These are phyloP conservation scores for Mallotus japonicus DNA, from an alignment of 441 rosid genomes.

Conservation along the genomic window DNA sequence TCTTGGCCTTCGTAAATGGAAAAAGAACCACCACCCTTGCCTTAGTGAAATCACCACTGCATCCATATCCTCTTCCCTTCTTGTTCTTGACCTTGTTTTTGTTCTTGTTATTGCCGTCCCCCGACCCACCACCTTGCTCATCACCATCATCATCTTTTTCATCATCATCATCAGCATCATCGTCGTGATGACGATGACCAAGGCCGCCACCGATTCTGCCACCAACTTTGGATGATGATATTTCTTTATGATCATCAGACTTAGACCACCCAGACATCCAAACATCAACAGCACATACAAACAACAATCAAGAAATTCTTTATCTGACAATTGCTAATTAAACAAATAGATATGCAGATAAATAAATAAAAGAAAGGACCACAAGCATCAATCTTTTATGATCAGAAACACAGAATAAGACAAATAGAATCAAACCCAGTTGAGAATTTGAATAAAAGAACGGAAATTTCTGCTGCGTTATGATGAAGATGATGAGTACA, in stretches of 20 bases:
- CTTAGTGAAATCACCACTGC: conserved; percentile 16
- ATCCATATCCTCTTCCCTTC: conserved; percentile 15
- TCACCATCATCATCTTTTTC: not conserved
- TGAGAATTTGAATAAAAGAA: not conserved
- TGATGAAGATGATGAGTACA: no score
- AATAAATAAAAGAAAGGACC: not conserved
- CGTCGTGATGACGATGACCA: not conserved
- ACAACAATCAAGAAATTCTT: not conserved
- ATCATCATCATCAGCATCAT: conserved; percentile 7
- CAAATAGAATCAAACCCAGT: not conserved
- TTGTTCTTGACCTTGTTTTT: conserved; percentile 4
- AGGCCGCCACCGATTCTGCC: not conserved
- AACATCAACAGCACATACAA: not conserved
- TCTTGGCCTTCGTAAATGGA: conserved; percentile 28
- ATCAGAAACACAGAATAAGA: not conserved
- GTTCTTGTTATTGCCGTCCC: conserved; percentile 8
- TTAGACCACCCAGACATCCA: conserved; percentile 23
- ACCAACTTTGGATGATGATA: not conserved
- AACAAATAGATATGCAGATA: not conserved
- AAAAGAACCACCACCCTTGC: conserved; percentile 27
- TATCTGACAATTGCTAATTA: not conserved
- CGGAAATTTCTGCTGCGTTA: no score
- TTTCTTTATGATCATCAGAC: conserved; percentile 22
- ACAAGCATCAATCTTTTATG: not conserved
- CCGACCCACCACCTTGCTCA: not conserved